A percentile compares a stretch with the other conserved stretches of the same genome.
Conservation (phyloP, 1,284 basidiomycete genomes). For the Meira miltonrushii region DNA sequence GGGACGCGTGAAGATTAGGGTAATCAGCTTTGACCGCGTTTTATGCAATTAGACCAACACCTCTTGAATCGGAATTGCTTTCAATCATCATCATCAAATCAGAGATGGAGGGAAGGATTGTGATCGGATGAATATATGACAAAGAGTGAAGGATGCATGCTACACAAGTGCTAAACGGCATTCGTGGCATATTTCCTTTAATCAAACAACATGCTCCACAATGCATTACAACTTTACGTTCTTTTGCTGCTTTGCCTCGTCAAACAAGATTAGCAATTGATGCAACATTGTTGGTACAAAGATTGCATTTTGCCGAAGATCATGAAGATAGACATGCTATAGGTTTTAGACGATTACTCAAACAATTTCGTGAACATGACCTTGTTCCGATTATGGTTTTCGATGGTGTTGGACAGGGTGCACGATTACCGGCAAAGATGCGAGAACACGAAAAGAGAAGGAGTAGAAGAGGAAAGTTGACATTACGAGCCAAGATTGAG, state of each 20-base stretch:
- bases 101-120: too few relatives aligned
- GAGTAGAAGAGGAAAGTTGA: not conserved
- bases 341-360: conserved; percentile 36
- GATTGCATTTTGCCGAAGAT: conserved; percentile 20
- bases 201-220: conserved; percentile 17
- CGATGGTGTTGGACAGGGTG: conserved; percentile 27
- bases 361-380: conserved; percentile 23
- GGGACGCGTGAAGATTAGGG: too few relatives aligned
- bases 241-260: conserved; percentile 16
- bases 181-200: conserved; percentile 36
- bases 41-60: too few relatives aligned
- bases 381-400: conserved; percentile 41
- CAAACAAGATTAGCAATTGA: conserved; percentile 34
- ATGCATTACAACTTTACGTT: not conserved
- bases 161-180: conserved; percentile 10
- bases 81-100: too few relatives aligned
- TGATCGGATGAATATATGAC: too few relatives aligned
- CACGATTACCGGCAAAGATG: conserved; percentile 28
- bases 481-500: conserved; percentile 8
- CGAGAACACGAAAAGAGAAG: conserved; percentile 29
- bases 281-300: conserved; percentile 26
- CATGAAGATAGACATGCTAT: conserved; percentile 34
- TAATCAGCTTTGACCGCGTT: too few relatives aligned
- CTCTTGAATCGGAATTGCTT: too few relatives aligned
- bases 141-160: not conserved